Percentiles rank a stretch among this genome's conserved stretches.
These are phyloP conservation scores for Ramaria rubella DNA, from an alignment of 768 basidiomycete species.

Conservation along the genomic window DNA sequence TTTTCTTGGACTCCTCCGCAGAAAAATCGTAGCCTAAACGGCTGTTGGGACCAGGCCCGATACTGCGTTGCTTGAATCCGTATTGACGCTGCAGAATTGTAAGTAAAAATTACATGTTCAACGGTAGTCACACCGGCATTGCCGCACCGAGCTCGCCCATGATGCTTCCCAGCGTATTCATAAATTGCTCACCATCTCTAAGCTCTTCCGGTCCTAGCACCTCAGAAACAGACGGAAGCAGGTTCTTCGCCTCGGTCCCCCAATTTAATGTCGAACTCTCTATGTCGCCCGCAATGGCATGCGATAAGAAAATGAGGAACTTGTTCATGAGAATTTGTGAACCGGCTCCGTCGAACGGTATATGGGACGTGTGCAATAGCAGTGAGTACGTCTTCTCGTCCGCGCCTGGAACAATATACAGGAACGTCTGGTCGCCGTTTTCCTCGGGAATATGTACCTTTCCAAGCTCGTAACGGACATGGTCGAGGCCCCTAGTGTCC, in stretches of 20 bases:
- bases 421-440: slow-evolving; percentile 20
- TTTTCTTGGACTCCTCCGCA: slow-evolving; percentile 12
- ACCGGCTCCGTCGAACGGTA: slow-evolving; percentile 22
- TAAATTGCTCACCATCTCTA: not conserved
- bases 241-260: slow-evolving; percentile 19
- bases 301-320: slow-evolving; percentile 12
- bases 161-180: not conserved
- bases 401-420: slow-evolving; percentile 16
- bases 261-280: slow-evolving; percentile 6
- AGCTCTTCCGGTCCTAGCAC: not conserved
- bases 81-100: not conserved
- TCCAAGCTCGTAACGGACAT: slow-evolving; percentile 13
- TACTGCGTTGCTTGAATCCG: not conserved
- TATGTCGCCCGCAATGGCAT: not conserved
- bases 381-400: slow-evolving; percentile 15
- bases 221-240: slow-evolving; percentile 14
- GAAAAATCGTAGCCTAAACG: slow-evolving; percentile 15
- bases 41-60: not conserved
- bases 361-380: slow-evolving; percentile 20
- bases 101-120: not conserved
- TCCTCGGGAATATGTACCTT: slow-evolving; percentile 14
- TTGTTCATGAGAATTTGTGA: slow-evolving; percentile 17
- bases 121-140: not conserved
- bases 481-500: slow-evolving; percentile 15
- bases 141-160: not conserved